A percentile compares a stretch with the other conserved stretches of the same genome.
Evolutionary conservation across 768 basidiomycete genomes (phyloP).

Genomic region (Lactarius quietus): DNA sequence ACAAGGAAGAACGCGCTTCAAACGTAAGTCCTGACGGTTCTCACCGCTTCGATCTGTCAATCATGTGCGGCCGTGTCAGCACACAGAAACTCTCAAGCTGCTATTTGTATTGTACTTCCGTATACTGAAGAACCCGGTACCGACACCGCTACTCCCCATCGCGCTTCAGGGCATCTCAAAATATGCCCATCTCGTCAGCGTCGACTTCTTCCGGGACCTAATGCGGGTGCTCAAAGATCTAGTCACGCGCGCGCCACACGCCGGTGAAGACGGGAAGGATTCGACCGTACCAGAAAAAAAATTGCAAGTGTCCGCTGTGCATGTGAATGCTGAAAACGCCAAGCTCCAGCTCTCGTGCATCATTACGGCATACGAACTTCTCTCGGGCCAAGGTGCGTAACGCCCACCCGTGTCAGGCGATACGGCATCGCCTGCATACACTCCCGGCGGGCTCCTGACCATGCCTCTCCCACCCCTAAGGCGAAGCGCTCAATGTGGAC

Average conservation of each 20-base stretch:
- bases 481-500: constrained; percentile 97
- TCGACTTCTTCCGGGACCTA: constrained; percentile 97
- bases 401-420: constrained; percentile 9
- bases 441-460: not conserved
- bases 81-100: constrained; percentile 97
- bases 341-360: constrained; percentile 77
- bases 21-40: constrained; percentile 52
- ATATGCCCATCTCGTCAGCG: constrained; percentile 94
- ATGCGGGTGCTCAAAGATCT: constrained; percentile 81
- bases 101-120: constrained; percentile 97
- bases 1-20: constrained; percentile 81
- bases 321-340: constrained; percentile 38
- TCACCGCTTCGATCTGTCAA: constrained; percentile 6
- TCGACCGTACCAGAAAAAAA: constrained; percentile 18
- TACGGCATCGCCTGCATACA: not conserved
- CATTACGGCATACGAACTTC: constrained; percentile 94
- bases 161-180: constrained; percentile 90
- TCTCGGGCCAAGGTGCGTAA: constrained; percentile 85
- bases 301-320: constrained; percentile 21
- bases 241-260: constrained; percentile 50
- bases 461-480: constrained; percentile 37
- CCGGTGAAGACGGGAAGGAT: constrained; percentile 31
- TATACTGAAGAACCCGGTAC: constrained; percentile 81
- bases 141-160: constrained; percentile 76
- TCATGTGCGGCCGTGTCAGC: constrained; percentile 45